Base-by-base conservation (phyloP, 306 rosid species). In the Crataegus laevigata region DNA sequence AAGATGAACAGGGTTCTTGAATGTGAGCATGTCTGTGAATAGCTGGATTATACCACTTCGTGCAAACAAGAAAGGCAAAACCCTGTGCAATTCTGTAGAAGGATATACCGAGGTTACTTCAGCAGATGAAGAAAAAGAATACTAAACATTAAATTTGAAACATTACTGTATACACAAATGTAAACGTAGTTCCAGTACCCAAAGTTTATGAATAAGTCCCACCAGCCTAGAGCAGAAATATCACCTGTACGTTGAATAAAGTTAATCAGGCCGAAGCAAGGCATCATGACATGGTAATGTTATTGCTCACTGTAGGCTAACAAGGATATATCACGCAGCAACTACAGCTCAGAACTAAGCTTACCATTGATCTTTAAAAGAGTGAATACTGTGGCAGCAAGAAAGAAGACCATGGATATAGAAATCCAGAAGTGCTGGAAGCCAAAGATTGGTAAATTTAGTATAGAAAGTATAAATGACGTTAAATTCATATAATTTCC, bases 371-470 rank as follows among this genome's bases (percentile, higher is more conserved):
- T 85, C 90, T 94, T 94, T 26, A 94, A 90, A 77, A 94, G 91
- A 72, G 97, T 89, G 86, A 94, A 94, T 34, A 84, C 54, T 60
- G 98, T 90, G 22, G 97, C 98, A 52, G 98, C 98, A 72, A 87
- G 75, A 75, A 91, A 84, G 96, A 94, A 91, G 83, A 94, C 97
- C 98, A 94, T 94, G 82, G 98, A 87, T 76, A 94, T 94, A 45
- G 98, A 88, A 74, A 94, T 91, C 98, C 98, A 94, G 91, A 94
- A 94, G 87, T 94, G 98, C 98, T 94, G 79, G 75, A 85, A 81
- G 79, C 59, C 78, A 85, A 57, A 77, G 79, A 67, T 18, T 52
- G 19, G 69, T 58, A 58, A 50, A 77, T 63, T 85, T 24, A 84
- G 85, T 73, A 82, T 57, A 66, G 59, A 4, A 66, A 60, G 43